A percentile compares a stretch with the other conserved stretches of the same genome.
These are phyloP conservation scores for Shiraia sp. DNA, from an alignment of 2,329 filamentous ascomycete genomes.

Conservation along the genomic window DNA sequence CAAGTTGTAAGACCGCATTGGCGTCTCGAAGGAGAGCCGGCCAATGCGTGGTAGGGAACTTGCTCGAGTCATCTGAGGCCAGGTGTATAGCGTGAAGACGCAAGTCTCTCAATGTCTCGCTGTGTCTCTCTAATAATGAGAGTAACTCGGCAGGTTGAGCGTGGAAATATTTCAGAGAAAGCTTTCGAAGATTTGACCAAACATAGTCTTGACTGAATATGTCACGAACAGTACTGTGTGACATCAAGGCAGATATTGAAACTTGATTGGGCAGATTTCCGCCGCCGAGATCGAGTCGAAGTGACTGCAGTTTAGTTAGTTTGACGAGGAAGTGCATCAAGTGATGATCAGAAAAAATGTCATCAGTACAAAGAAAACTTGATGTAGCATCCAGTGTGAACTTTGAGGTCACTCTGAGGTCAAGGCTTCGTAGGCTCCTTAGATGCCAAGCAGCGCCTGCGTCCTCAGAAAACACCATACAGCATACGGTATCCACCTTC, in stretches of 20 bases:
- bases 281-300: slow-evolving; percentile 5
- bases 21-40: not conserved
- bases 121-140: slow-evolving; percentile 8
- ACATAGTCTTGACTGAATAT: not conserved
- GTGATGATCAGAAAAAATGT: not conserved
- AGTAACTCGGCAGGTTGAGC: slow-evolving; percentile 4
- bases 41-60: not conserved
- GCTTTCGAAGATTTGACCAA: slow-evolving; percentile 10
- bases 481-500: slow-evolving; percentile 3
- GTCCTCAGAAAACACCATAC: not conserved
- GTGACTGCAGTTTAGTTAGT: slow-evolving; percentile 4
- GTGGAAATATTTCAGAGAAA: slow-evolving; percentile 9
- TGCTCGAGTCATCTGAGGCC: not conserved
- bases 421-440: slow-evolving; percentile 3
- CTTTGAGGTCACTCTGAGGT: slow-evolving; percentile 1
- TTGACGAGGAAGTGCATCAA: not conserved
- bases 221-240: not conserved
- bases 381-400: not conserved
- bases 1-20: not conserved
- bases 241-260: no score
- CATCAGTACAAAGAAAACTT: not conserved
- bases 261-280: not conserved
- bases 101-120: slow-evolving; percentile 12
- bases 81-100: slow-evolving; percentile 6
- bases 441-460: not conserved